A percentile compares a stretch with the other conserved stretches of the same genome.
phyloP scores from a whole-genome alignment of 2,329 filamentous ascomycete species.

The Aspergillus sp. region DNA sequence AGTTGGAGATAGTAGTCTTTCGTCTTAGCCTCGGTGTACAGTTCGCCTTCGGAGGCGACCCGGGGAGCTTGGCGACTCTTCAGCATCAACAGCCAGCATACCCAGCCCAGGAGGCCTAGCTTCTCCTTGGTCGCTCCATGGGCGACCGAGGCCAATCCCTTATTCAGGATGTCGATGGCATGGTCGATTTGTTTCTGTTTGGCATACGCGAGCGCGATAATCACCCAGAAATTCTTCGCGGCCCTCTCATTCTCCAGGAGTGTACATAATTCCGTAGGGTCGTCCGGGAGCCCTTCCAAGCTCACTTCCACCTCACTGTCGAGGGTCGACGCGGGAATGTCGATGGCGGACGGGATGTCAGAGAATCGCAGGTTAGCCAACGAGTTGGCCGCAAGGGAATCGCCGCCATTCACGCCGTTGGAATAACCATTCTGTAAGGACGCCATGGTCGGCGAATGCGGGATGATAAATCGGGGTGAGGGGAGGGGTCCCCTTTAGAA shows the following conservation, averaged over 20 bases:
- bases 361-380: slow-evolving; percentile 53
- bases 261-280: slow-evolving; percentile 91
- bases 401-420: slow-evolving; percentile 52
- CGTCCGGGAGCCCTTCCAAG: slow-evolving; percentile 85
- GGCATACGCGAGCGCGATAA: slow-evolving; percentile 93
- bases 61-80: slow-evolving; percentile 81
- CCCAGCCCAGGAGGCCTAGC: slow-evolving; percentile 76
- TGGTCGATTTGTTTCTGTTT: slow-evolving; percentile 94
- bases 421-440: slow-evolving; percentile 50
- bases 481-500: background rate
- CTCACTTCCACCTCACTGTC: slow-evolving; percentile 84
- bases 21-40: slow-evolving; percentile 73
- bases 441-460: slow-evolving; percentile 45
- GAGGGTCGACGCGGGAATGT: slow-evolving; percentile 61
- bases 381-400: slow-evolving; percentile 34
- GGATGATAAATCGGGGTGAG: background rate
- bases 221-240: slow-evolving; percentile 93
- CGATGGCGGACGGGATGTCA: slow-evolving; percentile 62
- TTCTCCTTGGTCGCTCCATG: slow-evolving; percentile 75
- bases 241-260: slow-evolving; percentile 92
- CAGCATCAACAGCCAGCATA: slow-evolving; percentile 89
- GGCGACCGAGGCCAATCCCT: slow-evolving; percentile 70
- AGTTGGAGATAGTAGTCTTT: slow-evolving; percentile 91
- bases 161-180: slow-evolving; percentile 68
- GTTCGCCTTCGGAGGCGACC: slow-evolving; percentile 62